Conservation (phyloP, 202 grass and related monocot genomes). For the Tripidium arundinaceum region DNA sequence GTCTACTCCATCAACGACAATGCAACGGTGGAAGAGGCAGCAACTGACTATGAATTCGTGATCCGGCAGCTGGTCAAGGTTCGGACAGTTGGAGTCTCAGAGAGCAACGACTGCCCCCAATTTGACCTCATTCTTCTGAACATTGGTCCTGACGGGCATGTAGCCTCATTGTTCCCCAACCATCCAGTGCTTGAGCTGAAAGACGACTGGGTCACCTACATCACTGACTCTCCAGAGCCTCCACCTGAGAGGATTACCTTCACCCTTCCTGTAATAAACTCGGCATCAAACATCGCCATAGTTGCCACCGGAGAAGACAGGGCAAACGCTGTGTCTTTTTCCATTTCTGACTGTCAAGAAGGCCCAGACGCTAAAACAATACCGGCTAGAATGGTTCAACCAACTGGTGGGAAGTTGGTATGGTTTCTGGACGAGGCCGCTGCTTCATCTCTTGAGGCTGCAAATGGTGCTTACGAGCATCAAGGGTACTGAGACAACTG, state of each 20-base stretch:
- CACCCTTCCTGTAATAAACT: slow-evolving; percentile 90
- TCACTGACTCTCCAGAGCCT: slow-evolving; percentile 75
- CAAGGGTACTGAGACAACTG: slow-evolving; percentile 22
- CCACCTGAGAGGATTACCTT: slow-evolving; percentile 96
- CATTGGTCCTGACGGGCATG: slow-evolving; percentile 67
- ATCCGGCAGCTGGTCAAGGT: slow-evolving; percentile 85
- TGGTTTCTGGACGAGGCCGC: slow-evolving; percentile 88
- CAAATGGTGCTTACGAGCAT: not conserved
- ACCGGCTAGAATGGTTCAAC: slow-evolving; percentile 65
- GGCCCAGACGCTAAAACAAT: slow-evolving; percentile 18
- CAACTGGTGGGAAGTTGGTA: slow-evolving; percentile 61
- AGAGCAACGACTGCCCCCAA: slow-evolving; percentile 71
- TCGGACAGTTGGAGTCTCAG: slow-evolving; percentile 54
- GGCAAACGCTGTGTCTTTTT: slow-evolving; percentile 21
- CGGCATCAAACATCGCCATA: slow-evolving; percentile 70
- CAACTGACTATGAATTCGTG: slow-evolving; percentile 68
- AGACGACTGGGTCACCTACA: slow-evolving; percentile 89
- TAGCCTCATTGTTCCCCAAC: slow-evolving; percentile 81
- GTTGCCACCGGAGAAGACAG: slow-evolving; percentile 64
- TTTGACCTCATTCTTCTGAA: slow-evolving; percentile 84
- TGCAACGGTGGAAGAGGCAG: slow-evolving; percentile 73
- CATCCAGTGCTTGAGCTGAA: slow-evolving; percentile 64
- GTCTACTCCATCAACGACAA: slow-evolving; percentile 93
- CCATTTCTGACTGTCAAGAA: slow-evolving; percentile 43
- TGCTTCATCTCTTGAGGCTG: slow-evolving; percentile 26